phyloP scores from a whole-genome alignment of 2,329 filamentous ascomycete genomes.

The Fusarium tuaranense region DNA sequence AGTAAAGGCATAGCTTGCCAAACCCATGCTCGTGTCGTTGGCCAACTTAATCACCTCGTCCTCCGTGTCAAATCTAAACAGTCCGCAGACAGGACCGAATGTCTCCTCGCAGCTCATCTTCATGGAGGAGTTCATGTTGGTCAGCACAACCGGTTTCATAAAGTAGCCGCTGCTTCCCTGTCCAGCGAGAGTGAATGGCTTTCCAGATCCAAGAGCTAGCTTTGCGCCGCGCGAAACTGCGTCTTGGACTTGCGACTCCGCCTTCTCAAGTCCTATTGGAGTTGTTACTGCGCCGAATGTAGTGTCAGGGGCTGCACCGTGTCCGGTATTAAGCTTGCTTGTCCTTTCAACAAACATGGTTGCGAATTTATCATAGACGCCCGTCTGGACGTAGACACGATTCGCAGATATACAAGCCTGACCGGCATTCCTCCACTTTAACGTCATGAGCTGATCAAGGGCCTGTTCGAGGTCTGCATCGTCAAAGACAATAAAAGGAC shows the following conservation, averaged over 20 bases:
- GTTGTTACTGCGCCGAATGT: conserved; percentile 46
- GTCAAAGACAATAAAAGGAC: conserved; percentile 72
- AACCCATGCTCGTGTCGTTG: conserved; percentile 11
- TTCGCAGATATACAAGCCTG: conserved; percentile 76
- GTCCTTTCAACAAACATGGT: conserved; percentile 42
- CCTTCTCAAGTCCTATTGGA: conserved; percentile 41
- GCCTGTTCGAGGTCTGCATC: conserved; percentile 76
- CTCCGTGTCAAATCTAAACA: background rate
- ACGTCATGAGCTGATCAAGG: conserved; percentile 68
- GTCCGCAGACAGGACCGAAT: background rate
- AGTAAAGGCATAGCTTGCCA: conserved; percentile 7
- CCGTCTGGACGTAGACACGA: conserved; percentile 67
- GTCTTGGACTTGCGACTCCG: conserved; percentile 22
- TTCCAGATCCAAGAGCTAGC: conserved; percentile 16
- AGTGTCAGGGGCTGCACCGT: conserved; percentile 27
- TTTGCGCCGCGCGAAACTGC: conserved; percentile 35
- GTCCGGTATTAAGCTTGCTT: conserved; percentile 2
- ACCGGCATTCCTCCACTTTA: conserved; percentile 73
- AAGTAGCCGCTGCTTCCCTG: conserved; percentile 57
- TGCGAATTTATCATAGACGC: conserved; percentile 76
- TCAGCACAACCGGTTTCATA: conserved; percentile 56
- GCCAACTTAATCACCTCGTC: background rate
- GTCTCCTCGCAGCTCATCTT: conserved; percentile 5
- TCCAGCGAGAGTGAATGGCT: background rate
- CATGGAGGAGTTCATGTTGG: conserved; percentile 3